These are phyloP conservation scores for Strobilomyces echinocephalus DNA, from an alignment of 768 basidiomycete species.

Conservation along the genomic window DNA sequence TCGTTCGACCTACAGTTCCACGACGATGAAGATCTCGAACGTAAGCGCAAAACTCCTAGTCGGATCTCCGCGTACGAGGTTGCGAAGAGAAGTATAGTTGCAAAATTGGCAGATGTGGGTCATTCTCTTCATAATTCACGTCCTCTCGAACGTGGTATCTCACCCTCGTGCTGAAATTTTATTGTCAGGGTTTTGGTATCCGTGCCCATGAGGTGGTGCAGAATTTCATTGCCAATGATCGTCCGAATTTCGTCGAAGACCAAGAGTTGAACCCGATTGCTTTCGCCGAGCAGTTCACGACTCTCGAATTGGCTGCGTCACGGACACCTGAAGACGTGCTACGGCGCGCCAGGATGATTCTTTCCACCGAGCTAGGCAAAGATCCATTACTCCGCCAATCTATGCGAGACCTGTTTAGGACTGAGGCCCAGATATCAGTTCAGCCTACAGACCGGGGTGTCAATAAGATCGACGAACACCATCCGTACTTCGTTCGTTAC, in stretches of 20 bases:
- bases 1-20: slow-evolving; percentile 62
- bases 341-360: slow-evolving; percentile 71
- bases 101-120: slow-evolving; percentile 75
- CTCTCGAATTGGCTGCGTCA: slow-evolving; percentile 57
- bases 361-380: slow-evolving; percentile 87
- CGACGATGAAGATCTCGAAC: slow-evolving; percentile 55
- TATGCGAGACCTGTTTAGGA: slow-evolving; percentile 70
- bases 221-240: slow-evolving; percentile 64
- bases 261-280: slow-evolving; percentile 73
- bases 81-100: slow-evolving; percentile 72
- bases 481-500: slow-evolving; percentile 62
- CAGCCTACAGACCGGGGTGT: slow-evolving; percentile 85
- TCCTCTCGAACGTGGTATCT: neutral
- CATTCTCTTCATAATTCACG: neutral
- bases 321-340: slow-evolving; percentile 65
- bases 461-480: slow-evolving; percentile 68
- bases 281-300: slow-evolving; percentile 83
- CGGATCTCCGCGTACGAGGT: slow-evolving; percentile 81
- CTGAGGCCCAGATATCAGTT: slow-evolving; percentile 71
- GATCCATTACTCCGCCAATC: slow-evolving; percentile 83
- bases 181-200: slow-evolving; percentile 76
- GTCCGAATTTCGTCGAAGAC: slow-evolving; percentile 72
- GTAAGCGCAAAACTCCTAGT: slow-evolving; percentile 78
- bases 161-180: neutral
- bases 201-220: slow-evolving; percentile 77